Percentiles rank a stretch among this genome's conserved stretches.
Evolutionary conservation across 495 filamentous ascomycete species (phyloP).

Genomic region (Aspergillus funiculosus): DNA sequence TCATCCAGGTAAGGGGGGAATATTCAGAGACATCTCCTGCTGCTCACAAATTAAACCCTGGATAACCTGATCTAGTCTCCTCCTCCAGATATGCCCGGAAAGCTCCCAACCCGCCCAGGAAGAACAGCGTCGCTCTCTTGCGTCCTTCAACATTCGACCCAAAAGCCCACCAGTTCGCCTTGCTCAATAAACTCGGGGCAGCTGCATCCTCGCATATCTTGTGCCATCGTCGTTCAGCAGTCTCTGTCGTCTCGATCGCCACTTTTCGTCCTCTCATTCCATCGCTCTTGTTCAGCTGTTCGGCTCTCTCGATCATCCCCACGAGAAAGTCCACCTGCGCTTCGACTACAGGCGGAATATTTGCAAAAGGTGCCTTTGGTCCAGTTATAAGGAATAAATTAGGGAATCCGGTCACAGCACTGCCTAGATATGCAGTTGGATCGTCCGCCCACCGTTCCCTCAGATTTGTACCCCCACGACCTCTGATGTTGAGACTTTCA

Average conservation of each 20-base stretch:
- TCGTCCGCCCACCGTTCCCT: slow-evolving; percentile 39
- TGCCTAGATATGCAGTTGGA: slow-evolving; percentile 40
- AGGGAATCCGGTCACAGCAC: slow-evolving; percentile 31
- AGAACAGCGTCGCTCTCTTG: slow-evolving; percentile 10
- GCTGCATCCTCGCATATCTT: slow-evolving; percentile 26
- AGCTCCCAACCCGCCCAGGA: slow-evolving; percentile 14
- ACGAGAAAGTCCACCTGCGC: slow-evolving; percentile 28
- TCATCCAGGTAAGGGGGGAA: too few species aligned
- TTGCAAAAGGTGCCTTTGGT: slow-evolving; percentile 38
- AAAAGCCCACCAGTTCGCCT: slow-evolving; percentile 22
- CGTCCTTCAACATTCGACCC: slow-evolving; percentile 41
- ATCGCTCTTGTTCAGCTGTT: slow-evolving; percentile 28
- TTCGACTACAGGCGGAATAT: slow-evolving; percentile 42
- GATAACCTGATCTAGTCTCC: background rate
- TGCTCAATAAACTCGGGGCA: slow-evolving; percentile 38
- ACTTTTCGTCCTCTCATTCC: background rate
- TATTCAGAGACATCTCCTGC: too few species aligned
- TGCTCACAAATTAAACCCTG: background rate
- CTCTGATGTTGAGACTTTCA: slow-evolving; percentile 26
- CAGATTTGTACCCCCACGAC: slow-evolving; percentile 25
- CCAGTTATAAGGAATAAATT: slow-evolving; percentile 39
- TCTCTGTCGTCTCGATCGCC: slow-evolving; percentile 35
- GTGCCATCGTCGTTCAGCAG: slow-evolving; percentile 43
- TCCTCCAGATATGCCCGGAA: slow-evolving; percentile 10
- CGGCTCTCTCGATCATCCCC: slow-evolving; percentile 13